Evolutionary conservation across 306 rosid species (phyloP).

Genomic region (Vicia sativa): DNA sequence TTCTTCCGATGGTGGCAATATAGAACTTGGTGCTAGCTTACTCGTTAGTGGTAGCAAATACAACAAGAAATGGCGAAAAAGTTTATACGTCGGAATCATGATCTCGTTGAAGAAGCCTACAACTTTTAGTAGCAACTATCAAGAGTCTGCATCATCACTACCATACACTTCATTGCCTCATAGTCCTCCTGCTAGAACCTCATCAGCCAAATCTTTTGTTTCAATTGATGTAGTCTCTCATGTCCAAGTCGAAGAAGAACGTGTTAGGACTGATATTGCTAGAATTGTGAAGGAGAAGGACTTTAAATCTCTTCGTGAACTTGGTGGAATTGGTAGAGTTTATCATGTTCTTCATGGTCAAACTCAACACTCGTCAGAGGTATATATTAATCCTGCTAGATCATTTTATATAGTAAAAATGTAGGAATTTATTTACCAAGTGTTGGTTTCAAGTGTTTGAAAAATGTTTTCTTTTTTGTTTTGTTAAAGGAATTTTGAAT

Average conservation of each 20-base stretch:
- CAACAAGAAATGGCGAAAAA: slow-evolving; percentile 39
- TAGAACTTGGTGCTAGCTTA: slow-evolving; percentile 37
- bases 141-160: not conserved
- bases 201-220: slow-evolving; percentile 34
- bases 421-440: not conserved
- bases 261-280: slow-evolving; percentile 10
- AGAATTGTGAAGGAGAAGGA: slow-evolving; percentile 45
- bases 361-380: slow-evolving; percentile 40
- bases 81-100: slow-evolving; percentile 32
- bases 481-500: slow-evolving; percentile 29
- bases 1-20: not conserved
- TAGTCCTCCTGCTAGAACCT: slow-evolving; percentile 35
- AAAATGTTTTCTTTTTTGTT: not conserved
- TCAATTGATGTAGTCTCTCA: slow-evolving; percentile 18
- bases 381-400: slow-evolving; percentile 19
- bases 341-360: slow-evolving; percentile 24
- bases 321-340: slow-evolving; percentile 47
- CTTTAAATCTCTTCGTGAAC: slow-evolving; percentile 22
- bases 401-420: not conserved
- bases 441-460: not conserved
- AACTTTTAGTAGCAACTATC: not conserved
- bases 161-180: slow-evolving; percentile 5
- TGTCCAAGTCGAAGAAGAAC: not conserved
- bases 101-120: slow-evolving; percentile 35
- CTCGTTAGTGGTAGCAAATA: slow-evolving; percentile 28